Conservation (phyloP, 495 filamentous ascomycete species). For the Talaromyces thailandensis region DNA sequence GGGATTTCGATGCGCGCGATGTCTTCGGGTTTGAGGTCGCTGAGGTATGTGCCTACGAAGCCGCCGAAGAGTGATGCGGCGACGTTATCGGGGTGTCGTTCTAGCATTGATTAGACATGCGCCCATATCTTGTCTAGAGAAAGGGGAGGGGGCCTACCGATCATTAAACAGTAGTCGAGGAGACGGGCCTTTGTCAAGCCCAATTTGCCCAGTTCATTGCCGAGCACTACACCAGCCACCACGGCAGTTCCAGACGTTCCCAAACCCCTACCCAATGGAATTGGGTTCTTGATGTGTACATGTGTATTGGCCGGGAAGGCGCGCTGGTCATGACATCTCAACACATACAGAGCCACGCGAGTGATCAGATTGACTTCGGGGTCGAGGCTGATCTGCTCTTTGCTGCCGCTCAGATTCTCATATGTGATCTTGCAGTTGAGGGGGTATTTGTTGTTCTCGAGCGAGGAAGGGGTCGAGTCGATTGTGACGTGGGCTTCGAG, state of each 20-base stretch:
- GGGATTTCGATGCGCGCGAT: constrained; percentile 84
- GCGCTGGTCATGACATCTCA: constrained; percentile 78
- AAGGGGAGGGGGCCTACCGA: constrained; percentile 38
- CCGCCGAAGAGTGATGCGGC: constrained; percentile 91
- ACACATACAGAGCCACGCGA: constrained; percentile 80
- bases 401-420: constrained; percentile 68
- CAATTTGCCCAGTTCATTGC: constrained; percentile 78
- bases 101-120: constrained; percentile 25
- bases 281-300: constrained; percentile 87
- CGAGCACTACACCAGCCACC: constrained; percentile 85
- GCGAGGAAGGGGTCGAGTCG: constrained; percentile 36
- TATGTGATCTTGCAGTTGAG: constrained; percentile 87
- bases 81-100: constrained; percentile 95
- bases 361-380: constrained; percentile 86
- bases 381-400: constrained; percentile 63
- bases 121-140: background rate
- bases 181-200: constrained; percentile 71
- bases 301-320: constrained; percentile 77
- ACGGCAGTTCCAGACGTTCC: constrained; percentile 92
- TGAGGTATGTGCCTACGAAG: constrained; percentile 93
- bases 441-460: constrained; percentile 32
- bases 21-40: constrained; percentile 78
- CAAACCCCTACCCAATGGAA: constrained; percentile 81
- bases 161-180: constrained; percentile 94
- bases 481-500: constrained; percentile 75